Evolutionary conservation across 441 rosid species (phyloP), one percentile per base, ranked within the genome.

Genomic region (Breynia disticha): DNA sequence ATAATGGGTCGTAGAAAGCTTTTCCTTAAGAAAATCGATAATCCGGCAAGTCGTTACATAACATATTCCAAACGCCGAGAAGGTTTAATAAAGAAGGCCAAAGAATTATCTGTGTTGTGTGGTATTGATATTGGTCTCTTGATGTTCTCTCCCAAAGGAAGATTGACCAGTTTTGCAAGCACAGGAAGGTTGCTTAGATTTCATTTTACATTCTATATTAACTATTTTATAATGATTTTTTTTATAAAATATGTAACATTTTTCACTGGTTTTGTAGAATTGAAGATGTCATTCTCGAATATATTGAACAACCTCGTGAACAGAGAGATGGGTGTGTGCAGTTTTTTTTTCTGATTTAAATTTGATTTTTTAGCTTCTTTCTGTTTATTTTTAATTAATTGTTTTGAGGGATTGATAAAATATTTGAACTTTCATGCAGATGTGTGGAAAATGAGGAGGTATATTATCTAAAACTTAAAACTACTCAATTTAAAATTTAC

Each of bases 231-330:
- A 24, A 24, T 2, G 3, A 24, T 24, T 24, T 24, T 24, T 24
- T 24, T 24, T 24, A 24, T 24, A 24, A 24, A 2, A 7, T 7
- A 24, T 24, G 32, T 24, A 24, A 24, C 7, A n/a, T 24, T 2
- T 24, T 24, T 24, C 4, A 24, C 3, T 24, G 32, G 32, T 24
- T 24, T 24, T 24, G 32, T 24, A 24, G 32, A 24, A 11, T 71
- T 4, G 69, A 71, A 49, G 69, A 75, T 66, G 45, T 68, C 13
- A 65, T 75, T 60, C 67, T 71, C 35, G 69, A 67, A 5, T 67
- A 52, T 50, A 41, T 70, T 14, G 59, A 55, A 2, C 60, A 45
- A 6, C n/a, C 37, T 11, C 37, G 50, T 56, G 57, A 28, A 16
- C 47, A 11, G 15, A 39, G 20, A 24, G 32, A 24, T 3, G 32